Conservation (phyloP, 371 early-diverging fungal genomes). For the Mucor saturninus region DNA sequence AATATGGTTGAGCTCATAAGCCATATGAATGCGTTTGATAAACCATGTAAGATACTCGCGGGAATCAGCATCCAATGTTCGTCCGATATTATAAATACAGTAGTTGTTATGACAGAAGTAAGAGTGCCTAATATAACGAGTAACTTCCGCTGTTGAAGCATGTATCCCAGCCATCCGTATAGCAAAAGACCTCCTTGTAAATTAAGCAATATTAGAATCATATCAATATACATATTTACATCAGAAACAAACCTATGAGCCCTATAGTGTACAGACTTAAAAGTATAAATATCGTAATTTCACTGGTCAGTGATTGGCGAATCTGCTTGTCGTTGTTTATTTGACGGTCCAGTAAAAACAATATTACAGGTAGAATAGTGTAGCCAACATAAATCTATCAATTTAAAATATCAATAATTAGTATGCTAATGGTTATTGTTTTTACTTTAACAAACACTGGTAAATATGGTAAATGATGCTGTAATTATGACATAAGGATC, state of each 20-base stretch:
- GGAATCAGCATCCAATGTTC: slow-evolving; percentile 25
- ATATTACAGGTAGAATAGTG: slow-evolving; percentile 3
- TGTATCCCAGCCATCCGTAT: slow-evolving; percentile 15
- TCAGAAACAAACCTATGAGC: neutral
- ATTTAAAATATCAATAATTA: neutral
- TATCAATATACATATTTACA: neutral
- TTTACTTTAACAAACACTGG: slow-evolving; percentile 1
- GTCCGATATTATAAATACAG: slow-evolving; percentile 7
- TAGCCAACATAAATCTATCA: slow-evolving; percentile 13
- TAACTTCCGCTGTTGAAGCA: slow-evolving; percentile 9
- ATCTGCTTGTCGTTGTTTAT: neutral
- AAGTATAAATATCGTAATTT: slow-evolving; percentile 5
- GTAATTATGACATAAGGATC: slow-evolving; percentile 13
- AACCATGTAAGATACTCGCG: slow-evolving; percentile 15
- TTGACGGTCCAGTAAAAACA: slow-evolving; percentile 12
- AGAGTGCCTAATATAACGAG: slow-evolving; percentile 12
- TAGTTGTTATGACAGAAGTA: slow-evolving; percentile 1
- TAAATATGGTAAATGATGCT: slow-evolving; percentile 7
- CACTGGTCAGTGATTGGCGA: neutral
- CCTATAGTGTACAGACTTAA: slow-evolving; percentile 15
- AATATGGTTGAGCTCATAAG: slow-evolving; percentile 8
- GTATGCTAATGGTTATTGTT: neutral
- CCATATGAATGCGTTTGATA: slow-evolving; percentile 21
- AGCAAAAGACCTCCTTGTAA: slow-evolving; percentile 10
- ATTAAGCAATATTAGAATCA: neutral